These are phyloP conservation scores for Blepharisma stoltei DNA, from an alignment of 73 alveolate species.

Conservation along the genomic window DNA sequence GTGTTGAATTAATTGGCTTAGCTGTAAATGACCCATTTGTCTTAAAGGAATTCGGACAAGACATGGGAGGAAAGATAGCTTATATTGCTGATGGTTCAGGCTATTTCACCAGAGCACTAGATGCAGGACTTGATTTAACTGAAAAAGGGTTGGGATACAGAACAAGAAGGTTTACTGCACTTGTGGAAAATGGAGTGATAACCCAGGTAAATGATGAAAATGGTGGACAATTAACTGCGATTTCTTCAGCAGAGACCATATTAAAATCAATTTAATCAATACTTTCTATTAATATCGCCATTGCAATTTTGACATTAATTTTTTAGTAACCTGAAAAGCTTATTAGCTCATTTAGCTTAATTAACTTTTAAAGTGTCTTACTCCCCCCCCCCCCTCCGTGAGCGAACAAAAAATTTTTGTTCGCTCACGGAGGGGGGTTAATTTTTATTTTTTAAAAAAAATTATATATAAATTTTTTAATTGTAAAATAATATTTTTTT, in stretches of 20 bases:
- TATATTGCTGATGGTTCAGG: constrained; percentile 53
- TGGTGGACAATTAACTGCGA: not conserved
- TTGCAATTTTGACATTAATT: no score
- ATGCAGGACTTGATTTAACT: constrained; percentile 40
- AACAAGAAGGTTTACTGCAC: constrained; percentile 40
- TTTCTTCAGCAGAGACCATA: not conserved
- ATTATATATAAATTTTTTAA: no score
- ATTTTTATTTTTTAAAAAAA: no score
- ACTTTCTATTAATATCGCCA: no score
- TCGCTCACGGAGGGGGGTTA: no score
- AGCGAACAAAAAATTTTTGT: no score
- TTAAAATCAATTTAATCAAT: not conserved
- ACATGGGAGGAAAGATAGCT: constrained; percentile 4
- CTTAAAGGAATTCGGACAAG: constrained; percentile 32
- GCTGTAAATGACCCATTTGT: constrained; percentile 54
- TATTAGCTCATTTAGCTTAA: no score
- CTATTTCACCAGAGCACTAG: constrained; percentile 35
- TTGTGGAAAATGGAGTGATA: constrained; percentile 32
- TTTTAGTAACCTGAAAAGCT: no score
- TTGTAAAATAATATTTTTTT: no score
- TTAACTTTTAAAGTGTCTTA: no score
- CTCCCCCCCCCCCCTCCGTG: no score
- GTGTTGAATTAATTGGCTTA: constrained; percentile 41
- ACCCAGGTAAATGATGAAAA: constrained; percentile 4
- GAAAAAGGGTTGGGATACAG: constrained; percentile 35